Evolutionary conservation across 805 yeast species (phyloP).

Genomic region (Maudiozyma turicensis): DNA sequence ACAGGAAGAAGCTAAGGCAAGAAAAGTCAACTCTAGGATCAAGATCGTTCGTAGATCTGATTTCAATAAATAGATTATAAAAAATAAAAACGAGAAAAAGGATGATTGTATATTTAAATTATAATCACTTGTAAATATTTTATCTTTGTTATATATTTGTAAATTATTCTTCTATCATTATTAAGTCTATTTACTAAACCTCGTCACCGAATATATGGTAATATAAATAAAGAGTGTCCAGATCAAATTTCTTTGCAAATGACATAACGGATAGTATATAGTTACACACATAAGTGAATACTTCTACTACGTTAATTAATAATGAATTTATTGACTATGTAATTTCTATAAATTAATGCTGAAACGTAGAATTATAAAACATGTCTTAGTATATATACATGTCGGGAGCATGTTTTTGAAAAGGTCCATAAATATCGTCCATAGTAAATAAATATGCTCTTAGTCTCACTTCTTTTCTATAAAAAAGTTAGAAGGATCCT

Average conservation of each 20-base stretch:
- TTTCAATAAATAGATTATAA: slow-evolving; percentile 8
- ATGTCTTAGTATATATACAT: not conserved
- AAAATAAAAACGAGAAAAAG: not conserved
- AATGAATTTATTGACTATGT: too few species aligned
- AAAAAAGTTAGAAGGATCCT: slow-evolving; percentile 29
- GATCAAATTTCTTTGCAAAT: too few species aligned
- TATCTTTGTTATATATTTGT: not conserved
- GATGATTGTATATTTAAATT: not conserved
- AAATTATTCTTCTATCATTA: not conserved
- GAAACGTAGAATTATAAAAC: not conserved
- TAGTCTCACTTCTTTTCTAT: not conserved
- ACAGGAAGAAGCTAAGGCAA: slow-evolving; percentile 26
- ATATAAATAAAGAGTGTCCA: too few species aligned
- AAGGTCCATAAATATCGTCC: not conserved
- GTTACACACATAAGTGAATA: too few species aligned
- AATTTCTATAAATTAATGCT: not conserved
- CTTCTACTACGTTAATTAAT: too few species aligned
- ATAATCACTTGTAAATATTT: slow-evolving; percentile 4
- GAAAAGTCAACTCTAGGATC: slow-evolving; percentile 22
- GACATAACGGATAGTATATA: too few species aligned
- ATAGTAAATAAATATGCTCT: not conserved
- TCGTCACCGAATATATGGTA: too few species aligned
- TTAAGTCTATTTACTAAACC: too few species aligned
- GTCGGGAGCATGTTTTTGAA: not conserved
- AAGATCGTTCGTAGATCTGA: slow-evolving; percentile 24